Conservation (phyloP, 352 stramenopile species). For the Phytopythium litorale region DNA sequence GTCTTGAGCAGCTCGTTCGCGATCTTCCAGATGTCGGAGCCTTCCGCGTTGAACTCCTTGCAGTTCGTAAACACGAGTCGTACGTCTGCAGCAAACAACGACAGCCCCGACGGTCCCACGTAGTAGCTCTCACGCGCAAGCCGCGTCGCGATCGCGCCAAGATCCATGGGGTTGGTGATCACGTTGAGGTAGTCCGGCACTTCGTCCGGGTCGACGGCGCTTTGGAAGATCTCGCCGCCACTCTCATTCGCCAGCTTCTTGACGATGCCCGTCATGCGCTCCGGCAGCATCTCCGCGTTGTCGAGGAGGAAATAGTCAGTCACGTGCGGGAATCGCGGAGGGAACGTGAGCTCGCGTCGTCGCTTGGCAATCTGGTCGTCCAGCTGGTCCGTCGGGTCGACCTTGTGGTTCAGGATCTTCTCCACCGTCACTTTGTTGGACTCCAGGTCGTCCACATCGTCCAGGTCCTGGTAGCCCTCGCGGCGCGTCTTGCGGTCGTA, state of each 20-base stretch:
- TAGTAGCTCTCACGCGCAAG: slow-evolving; percentile 82
- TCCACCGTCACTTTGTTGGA: slow-evolving; percentile 85
- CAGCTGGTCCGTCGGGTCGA: slow-evolving; percentile 74
- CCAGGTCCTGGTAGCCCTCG: slow-evolving; percentile 79
- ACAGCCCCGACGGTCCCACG: slow-evolving; percentile 56
- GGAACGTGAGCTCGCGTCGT: slow-evolving; percentile 42
- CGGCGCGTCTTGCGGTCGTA: slow-evolving; percentile 82
- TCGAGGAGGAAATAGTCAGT: slow-evolving; percentile 83
- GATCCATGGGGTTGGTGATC: slow-evolving; percentile 86
- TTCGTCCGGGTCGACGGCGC: slow-evolving; percentile 78
- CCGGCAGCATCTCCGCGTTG: slow-evolving; percentile 58
- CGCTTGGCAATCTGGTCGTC: slow-evolving; percentile 83
- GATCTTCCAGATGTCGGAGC: slow-evolving; percentile 77
- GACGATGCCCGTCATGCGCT: slow-evolving; percentile 74
- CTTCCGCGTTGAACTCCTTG: slow-evolving; percentile 80
- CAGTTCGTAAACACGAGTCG: slow-evolving; percentile 87
- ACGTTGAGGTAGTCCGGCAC: slow-evolving; percentile 84
- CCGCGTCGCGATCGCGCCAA: slow-evolving; percentile 73
- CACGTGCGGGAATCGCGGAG: slow-evolving; percentile 62
- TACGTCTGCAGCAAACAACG: slow-evolving; percentile 82
- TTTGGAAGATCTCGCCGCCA: slow-evolving; percentile 79
- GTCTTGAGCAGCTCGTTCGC: slow-evolving; percentile 63
- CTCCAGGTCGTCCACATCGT: slow-evolving; percentile 87
- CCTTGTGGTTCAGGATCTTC: slow-evolving; percentile 86
- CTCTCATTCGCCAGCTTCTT: slow-evolving; percentile 81